Base-by-base conservation (phyloP, 805 yeast species). In the Lipomyces lipofer region DNA sequence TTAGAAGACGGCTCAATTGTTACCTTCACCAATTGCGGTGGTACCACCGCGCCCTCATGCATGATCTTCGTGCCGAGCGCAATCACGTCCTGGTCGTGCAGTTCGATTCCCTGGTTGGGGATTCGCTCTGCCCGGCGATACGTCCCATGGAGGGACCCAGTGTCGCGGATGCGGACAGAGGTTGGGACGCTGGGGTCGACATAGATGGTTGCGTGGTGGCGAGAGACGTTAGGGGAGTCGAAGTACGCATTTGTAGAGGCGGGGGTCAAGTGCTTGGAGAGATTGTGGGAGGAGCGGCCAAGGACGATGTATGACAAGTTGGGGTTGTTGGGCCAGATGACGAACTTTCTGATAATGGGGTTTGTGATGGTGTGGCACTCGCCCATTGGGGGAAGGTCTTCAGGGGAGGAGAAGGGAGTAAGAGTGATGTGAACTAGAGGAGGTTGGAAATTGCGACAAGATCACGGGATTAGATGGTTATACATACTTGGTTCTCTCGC, bases 251-350 rank as follows among this genome's bases (percentile, higher is more conserved):
- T 48, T 19, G 17, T 30, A 4, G 28, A n/a, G 10, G 49, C 43
- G 9, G 43, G 44, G 4, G n/a, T n/a, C 9, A 45, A 19, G 12
- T 30, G 15, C 43, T 45, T 45, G 15, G 30, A 3, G 19, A 17
- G 42, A 45, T 45, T 45, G 29, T 45, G 39, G 9, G 49, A 45
- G n/a, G 49, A 45, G 29, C 49, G 24, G 49, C 49, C 49, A n/a
- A 45, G 15, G 25, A 45, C 17, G 17, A 30, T 30, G 15, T 45
- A 45, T 10, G 39, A 33, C 24, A 15, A 12, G 43, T 30, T 30
- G 10, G 27, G 10, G 25, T 7, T 8, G 29, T 39, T 39, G 29
- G 29, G 17, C n/a, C n/a, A n/a, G n/a, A n/a, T n/a, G n/a, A n/a
- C n/a, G n/a, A n/a, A n/a, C n/a, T n/a, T n/a, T n/a, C n/a, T n/a